Evolutionary conservation across 2,329 filamentous ascomycete species (phyloP).

Genomic region (Blastomyces gilchristii): DNA sequence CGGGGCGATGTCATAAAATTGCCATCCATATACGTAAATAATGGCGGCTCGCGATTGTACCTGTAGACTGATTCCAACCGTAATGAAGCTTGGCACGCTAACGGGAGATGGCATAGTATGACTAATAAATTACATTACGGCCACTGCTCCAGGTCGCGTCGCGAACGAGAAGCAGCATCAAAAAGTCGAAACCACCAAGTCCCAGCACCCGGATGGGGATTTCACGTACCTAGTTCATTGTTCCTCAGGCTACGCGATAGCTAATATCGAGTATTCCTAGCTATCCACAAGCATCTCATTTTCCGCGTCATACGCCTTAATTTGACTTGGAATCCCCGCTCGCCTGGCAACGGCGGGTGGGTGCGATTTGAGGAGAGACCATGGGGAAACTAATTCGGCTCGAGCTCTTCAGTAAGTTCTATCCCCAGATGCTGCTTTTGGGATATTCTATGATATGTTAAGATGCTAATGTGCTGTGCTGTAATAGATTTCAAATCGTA

Average conservation of each 20-base stretch:
- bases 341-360: neutral
- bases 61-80: no score
- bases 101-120: neutral
- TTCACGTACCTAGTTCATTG: neutral
- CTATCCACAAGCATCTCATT: neutral
- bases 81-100: neutral
- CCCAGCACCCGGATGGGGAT: neutral
- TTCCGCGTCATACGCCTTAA: neutral
- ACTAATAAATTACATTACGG: neutral
- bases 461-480: neutral
- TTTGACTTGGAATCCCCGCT: neutral
- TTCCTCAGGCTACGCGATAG: neutral
- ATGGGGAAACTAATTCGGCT: slow-evolving; percentile 97
- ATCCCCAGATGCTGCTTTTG: slow-evolving; percentile 7
- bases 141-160: neutral
- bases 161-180: neutral
- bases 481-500: slow-evolving; percentile 95
- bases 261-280: neutral
- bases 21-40: neutral
- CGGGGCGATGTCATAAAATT: neutral
- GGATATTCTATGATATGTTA: slow-evolving; percentile 12
- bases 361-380: neutral
- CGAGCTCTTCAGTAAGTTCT: slow-evolving; percentile 73
- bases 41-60: no score
- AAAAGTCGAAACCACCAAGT: neutral